phyloP scores from a whole-genome alignment of 1,284 basidiomycete genomes.

The Moesziomyces antarcticus region DNA sequence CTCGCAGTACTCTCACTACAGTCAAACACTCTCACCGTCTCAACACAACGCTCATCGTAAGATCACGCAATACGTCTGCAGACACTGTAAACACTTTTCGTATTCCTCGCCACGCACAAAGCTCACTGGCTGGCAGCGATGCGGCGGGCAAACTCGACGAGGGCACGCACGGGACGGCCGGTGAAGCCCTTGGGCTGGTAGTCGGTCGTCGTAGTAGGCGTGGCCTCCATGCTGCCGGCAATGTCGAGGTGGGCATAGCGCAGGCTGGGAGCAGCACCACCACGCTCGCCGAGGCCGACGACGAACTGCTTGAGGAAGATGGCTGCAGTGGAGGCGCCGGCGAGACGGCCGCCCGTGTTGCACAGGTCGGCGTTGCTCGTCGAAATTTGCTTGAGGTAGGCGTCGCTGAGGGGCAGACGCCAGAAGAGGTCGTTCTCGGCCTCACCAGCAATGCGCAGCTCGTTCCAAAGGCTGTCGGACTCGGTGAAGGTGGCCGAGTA shows the following conservation, averaged over 20 bases:
- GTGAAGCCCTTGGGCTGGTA: constrained; percentile 84
- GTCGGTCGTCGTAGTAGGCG: constrained; percentile 70
- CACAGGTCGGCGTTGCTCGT: constrained; percentile 83
- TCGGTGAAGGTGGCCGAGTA: constrained; percentile 81
- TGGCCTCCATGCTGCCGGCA: constrained; percentile 77
- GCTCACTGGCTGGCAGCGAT: constrained; percentile 25
- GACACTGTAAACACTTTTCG: no score
- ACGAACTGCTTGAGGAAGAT: constrained; percentile 83
- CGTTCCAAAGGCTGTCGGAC: constrained; percentile 74
- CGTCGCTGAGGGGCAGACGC: constrained; percentile 75
- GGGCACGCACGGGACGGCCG: constrained; percentile 79
- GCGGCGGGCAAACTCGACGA: constrained; percentile 67
- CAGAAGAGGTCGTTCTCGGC: constrained; percentile 71
- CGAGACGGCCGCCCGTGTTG: constrained; percentile 79
- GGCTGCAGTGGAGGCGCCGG: constrained; percentile 82
- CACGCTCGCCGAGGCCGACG: constrained; percentile 63
- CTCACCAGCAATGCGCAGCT: constrained; percentile 79
- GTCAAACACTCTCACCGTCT: background rate
- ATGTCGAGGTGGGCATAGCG: constrained; percentile 73
- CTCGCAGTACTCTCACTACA: background rate
- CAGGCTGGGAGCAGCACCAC: constrained; percentile 44
- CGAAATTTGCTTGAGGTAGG: constrained; percentile 80
- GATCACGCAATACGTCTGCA: no score
- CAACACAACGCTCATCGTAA: no score
- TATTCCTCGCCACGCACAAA: no score